Conservation (phyloP, 768 basidiomycete genomes). For the Leccinellum luteum region DNA sequence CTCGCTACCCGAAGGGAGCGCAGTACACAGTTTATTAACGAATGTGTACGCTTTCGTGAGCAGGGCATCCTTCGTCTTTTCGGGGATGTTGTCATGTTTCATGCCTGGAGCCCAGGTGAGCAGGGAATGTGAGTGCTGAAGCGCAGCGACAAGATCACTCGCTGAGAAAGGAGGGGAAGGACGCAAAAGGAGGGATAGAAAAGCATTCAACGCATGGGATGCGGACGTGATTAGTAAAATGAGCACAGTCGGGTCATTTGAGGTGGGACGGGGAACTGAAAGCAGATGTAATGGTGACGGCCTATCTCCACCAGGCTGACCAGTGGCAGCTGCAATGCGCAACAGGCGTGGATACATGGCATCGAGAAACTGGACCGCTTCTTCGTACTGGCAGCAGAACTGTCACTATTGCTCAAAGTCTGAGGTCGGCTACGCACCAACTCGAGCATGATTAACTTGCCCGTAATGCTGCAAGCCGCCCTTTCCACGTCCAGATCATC, state of each 20-base stretch:
- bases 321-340: not conserved
- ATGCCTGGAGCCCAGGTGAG: slow-evolving; percentile 53
- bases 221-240: slow-evolving; percentile 62
- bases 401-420: not conserved
- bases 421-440: slow-evolving; percentile 49
- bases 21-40: slow-evolving; percentile 36
- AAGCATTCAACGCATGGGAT: slow-evolving; percentile 47
- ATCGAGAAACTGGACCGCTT: slow-evolving; percentile 43
- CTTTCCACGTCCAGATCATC: slow-evolving; percentile 67
- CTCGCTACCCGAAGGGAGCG: slow-evolving; percentile 31
- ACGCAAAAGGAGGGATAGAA: slow-evolving; percentile 30
- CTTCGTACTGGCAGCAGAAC: slow-evolving; percentile 46
- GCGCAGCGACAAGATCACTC: slow-evolving; percentile 27
- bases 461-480: slow-evolving; percentile 64
- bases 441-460: slow-evolving; percentile 65
- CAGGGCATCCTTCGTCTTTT: slow-evolving; percentile 55
- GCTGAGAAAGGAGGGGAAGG: slow-evolving; percentile 18
- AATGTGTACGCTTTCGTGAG: slow-evolving; percentile 59
- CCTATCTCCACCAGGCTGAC: not conserved
- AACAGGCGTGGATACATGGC: slow-evolving; percentile 46
- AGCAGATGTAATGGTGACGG: slow-evolving; percentile 29
- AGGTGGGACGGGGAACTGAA: slow-evolving; percentile 43
- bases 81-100: slow-evolving; percentile 34
- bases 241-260: slow-evolving; percentile 35
- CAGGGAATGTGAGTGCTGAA: slow-evolving; percentile 37